phyloP scores from a whole-genome alignment of 2,329 filamentous ascomycete species.

The Sarocladium brachiariae region DNA sequence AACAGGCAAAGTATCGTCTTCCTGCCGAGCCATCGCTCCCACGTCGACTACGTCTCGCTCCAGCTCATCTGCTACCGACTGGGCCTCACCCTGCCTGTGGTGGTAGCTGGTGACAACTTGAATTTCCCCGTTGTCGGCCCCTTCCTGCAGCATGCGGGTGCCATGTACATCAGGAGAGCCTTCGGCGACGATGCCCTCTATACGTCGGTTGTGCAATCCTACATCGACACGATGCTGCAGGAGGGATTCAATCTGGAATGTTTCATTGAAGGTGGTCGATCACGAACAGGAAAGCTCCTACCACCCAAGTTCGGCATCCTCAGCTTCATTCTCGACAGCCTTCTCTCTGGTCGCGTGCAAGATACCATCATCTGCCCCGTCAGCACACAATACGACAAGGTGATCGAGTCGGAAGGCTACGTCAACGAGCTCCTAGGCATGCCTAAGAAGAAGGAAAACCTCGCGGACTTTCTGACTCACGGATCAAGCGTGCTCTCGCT shows the following conservation, averaged over 20 bases:
- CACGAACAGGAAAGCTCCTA: conserved; percentile 85
- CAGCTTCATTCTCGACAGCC: conserved; percentile 82
- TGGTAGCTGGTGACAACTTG: conserved; percentile 92
- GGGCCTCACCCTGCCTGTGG: conserved; percentile 79
- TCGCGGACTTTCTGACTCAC: conserved; percentile 80
- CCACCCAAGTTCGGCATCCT: conserved; percentile 95
- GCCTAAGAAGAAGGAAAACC: conserved; percentile 91
- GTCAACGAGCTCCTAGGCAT: conserved; percentile 89
- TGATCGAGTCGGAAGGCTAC: conserved; percentile 96
- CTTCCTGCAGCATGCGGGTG: conserved; percentile 92
- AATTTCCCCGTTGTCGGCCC: conserved; percentile 87
- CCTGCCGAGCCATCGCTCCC: conserved; percentile 86
- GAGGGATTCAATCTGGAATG: conserved; percentile 94
- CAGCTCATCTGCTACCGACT: conserved; percentile 94
- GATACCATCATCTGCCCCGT: conserved; percentile 94
- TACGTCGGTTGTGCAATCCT: conserved; percentile 86
- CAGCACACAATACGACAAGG: conserved; percentile 97
- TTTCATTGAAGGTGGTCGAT: conserved; percentile 93
- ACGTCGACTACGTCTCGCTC: conserved; percentile 92
- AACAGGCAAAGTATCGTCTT: conserved; percentile 97
- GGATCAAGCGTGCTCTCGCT: conserved; percentile 80
- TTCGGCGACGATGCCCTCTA: conserved; percentile 93
- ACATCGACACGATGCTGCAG: conserved; percentile 86
- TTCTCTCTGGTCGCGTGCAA: conserved; percentile 79
- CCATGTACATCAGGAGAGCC: conserved; percentile 90